Conservation (phyloP, 129 eudicot species). For the Centella asiatica region DNA sequence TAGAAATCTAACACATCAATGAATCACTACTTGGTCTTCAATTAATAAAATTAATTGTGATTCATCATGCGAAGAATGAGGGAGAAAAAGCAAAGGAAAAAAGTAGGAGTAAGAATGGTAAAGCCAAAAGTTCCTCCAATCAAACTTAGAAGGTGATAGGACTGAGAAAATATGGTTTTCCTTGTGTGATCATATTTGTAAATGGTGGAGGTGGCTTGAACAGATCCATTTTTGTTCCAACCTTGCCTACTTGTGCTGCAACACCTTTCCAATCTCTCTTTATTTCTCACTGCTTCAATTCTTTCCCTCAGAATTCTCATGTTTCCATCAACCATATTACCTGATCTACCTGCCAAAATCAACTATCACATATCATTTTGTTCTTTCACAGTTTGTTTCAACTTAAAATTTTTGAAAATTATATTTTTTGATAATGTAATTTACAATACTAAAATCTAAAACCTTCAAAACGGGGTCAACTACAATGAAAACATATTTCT, state of each 20-base stretch:
- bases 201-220: neutral
- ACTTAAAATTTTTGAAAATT: too few species aligned
- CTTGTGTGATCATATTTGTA: neutral
- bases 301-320: slow-evolving; percentile 13
- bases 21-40: too few species aligned
- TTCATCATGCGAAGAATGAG: slow-evolving; percentile 26
- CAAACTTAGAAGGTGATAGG: slow-evolving; percentile 6
- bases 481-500: neutral
- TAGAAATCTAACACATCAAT: too few species aligned
- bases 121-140: slow-evolving; percentile 26
- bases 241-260: neutral
- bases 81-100: slow-evolving; percentile 28
- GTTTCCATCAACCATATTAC: slow-evolving; percentile 20
- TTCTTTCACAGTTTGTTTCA: neutral
- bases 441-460: too few species aligned
- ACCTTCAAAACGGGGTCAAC: too few species aligned
- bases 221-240: too few species aligned
- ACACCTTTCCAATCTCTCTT: slow-evolving; percentile 18
- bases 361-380: neutral
- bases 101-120: slow-evolving; percentile 15
- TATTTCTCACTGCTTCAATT: slow-evolving; percentile 12
- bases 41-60: too few species aligned
- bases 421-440: too few species aligned
- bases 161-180: neutral
- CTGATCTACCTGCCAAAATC: slow-evolving; percentile 12